Conservation (phyloP, 495 filamentous ascomycete genomes). For the Lasiosphaeris hirsuta region DNA sequence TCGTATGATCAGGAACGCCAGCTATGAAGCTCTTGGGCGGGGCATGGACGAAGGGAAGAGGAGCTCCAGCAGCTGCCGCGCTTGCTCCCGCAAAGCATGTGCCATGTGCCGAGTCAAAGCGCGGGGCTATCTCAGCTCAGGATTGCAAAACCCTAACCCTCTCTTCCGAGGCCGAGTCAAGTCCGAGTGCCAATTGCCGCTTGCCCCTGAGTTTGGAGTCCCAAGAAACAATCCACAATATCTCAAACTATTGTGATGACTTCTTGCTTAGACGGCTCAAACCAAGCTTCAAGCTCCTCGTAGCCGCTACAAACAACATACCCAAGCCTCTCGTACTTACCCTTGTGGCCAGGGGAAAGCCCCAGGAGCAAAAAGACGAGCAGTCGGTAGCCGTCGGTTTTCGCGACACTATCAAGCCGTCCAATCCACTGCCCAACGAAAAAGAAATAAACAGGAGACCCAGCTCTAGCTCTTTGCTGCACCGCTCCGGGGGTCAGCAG, state of each 20-base stretch:
- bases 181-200: no score
- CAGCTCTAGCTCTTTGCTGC: background rate
- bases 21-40: no score
- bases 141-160: no score
- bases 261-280: background rate
- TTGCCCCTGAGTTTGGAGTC: no score
- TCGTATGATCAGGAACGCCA: no score
- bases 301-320: background rate
- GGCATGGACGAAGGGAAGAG: no score
- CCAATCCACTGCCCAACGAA: constrained; percentile 1
- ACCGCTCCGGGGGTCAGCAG: background rate
- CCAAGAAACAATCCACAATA: no score
- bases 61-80: no score
- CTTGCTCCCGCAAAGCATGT: no score
- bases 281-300: background rate
- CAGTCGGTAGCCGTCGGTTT: background rate
- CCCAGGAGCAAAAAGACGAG: background rate
- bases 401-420: background rate
- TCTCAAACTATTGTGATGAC: background rate
- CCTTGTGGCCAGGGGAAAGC: background rate
- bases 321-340: background rate
- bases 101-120: no score
- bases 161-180: no score
- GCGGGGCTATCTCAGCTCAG: no score
- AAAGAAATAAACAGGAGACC: background rate